These are phyloP conservation scores for Cyclotella sp. DNA, from an alignment of 108 stramenopile genomes.

Conservation along the genomic window DNA sequence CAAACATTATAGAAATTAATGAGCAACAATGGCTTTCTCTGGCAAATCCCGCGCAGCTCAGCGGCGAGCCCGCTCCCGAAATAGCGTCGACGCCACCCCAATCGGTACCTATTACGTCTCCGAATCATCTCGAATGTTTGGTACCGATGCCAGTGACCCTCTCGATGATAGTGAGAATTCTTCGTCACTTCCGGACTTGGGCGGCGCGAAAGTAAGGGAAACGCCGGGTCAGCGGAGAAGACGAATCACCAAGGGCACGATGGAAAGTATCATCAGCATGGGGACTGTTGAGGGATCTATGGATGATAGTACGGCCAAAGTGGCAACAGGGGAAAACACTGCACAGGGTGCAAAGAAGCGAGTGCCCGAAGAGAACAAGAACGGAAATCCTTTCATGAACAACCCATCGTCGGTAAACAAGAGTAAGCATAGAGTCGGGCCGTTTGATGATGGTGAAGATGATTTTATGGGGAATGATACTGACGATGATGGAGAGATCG, in stretches of 20 bases:
- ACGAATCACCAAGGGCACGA: neutral
- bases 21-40: no score
- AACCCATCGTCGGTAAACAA: neutral
- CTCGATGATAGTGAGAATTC: neutral
- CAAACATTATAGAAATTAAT: no score
- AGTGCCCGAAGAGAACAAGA: neutral
- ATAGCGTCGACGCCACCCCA: neutral
- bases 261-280: neutral
- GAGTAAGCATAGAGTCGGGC: slow-evolving; percentile 6
- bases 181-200: no score
- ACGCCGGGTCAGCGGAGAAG: no score
- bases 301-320: neutral
- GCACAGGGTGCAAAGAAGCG: slow-evolving; percentile 10
- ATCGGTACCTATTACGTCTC: neutral
- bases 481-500: neutral
- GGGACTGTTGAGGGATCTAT: slow-evolving; percentile 4
- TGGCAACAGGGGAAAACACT: slow-evolving; percentile 7
- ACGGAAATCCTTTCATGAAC: slow-evolving; percentile 10
- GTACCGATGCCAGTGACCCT: neutral
- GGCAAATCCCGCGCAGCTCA: neutral
- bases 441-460: neutral
- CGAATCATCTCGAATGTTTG: neutral
- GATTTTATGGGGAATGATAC: slow-evolving; percentile 9
- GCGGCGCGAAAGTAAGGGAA: no score
- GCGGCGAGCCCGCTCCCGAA: neutral